Evolutionary conservation across 352 stramenopile genomes (phyloP).

Genomic region (Phytopythium sindhum): DNA sequence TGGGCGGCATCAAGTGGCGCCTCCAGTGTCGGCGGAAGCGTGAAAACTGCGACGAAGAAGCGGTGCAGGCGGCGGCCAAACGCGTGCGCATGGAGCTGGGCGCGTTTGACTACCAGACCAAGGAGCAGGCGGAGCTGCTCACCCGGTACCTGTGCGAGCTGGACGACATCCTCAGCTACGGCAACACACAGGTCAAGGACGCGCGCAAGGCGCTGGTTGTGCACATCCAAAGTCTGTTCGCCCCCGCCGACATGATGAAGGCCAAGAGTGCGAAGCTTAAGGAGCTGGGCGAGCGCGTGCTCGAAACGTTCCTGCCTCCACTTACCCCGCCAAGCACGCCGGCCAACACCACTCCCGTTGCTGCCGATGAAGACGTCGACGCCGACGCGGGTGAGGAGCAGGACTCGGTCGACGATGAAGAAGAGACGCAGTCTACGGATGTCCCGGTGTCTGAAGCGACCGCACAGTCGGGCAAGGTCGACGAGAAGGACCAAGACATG

Average conservation of each 20-base stretch:
- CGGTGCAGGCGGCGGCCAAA: constrained; percentile 22
- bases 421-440: constrained; percentile 9
- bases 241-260: constrained; percentile 42
- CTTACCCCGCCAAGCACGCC: background rate
- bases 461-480: constrained; percentile 4
- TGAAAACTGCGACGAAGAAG: constrained; percentile 9
- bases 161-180: constrained; percentile 62
- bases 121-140: constrained; percentile 59
- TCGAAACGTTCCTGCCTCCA: constrained; percentile 13
- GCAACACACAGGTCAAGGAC: constrained; percentile 43
- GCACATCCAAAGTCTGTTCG: constrained; percentile 42
- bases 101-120: constrained; percentile 54
- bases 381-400: constrained; percentile 2
- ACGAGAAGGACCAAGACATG: constrained; percentile 13
- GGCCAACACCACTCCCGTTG: background rate
- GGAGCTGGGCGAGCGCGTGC: constrained; percentile 29
- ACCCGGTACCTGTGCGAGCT: constrained; percentile 51
- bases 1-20: constrained; percentile 45
- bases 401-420: constrained; percentile 3
- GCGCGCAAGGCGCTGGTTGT: constrained; percentile 53
- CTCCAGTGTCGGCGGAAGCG: constrained; percentile 18
- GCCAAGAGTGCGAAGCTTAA: constrained; percentile 37
- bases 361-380: constrained; percentile 4
- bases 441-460: background rate
- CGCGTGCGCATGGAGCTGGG: constrained; percentile 45